phyloP scores from a whole-genome alignment of 2,329 filamentous ascomycete genomes.

The Aspergillus fumigatiaffinis region DNA sequence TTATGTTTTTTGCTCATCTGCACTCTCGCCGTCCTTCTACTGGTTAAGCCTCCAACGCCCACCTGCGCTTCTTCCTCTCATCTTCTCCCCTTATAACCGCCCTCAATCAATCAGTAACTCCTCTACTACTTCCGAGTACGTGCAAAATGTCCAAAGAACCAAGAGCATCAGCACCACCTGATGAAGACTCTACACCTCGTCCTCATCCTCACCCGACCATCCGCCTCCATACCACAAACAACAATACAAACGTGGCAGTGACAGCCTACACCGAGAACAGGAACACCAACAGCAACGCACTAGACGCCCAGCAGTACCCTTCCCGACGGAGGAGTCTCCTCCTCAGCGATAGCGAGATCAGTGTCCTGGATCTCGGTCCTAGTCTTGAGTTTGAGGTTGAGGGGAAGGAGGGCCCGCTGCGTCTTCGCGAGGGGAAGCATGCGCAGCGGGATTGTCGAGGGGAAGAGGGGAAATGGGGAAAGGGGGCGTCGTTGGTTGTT shows the following conservation, averaged over 20 bases:
- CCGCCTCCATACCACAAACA: not conserved
- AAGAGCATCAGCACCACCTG: not conserved
- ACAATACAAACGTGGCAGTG: not conserved
- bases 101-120: not conserved
- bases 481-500: not conserved
- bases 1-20: not conserved
- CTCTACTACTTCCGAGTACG: not conserved
- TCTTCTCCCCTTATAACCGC: not conserved
- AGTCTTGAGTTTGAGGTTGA: conserved; percentile 5
- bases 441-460: not conserved
- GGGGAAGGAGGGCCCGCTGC: not conserved
- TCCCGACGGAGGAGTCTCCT: conserved; percentile 3
- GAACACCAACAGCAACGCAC: not conserved
- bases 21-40: not conserved
- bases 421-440: not conserved
- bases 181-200: not conserved
- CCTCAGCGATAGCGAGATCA: conserved; percentile 24
- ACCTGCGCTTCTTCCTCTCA: not conserved
- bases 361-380: conserved; percentile 22
- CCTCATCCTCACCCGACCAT: not conserved
- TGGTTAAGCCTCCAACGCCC: not conserved
- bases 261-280: not conserved
- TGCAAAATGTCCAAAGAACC: not conserved
- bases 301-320: not conserved
- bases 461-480: not conserved